These are phyloP conservation scores for Coemansia nantahalensis DNA, from an alignment of 192 early-diverging fungal species.

Conservation along the genomic window DNA sequence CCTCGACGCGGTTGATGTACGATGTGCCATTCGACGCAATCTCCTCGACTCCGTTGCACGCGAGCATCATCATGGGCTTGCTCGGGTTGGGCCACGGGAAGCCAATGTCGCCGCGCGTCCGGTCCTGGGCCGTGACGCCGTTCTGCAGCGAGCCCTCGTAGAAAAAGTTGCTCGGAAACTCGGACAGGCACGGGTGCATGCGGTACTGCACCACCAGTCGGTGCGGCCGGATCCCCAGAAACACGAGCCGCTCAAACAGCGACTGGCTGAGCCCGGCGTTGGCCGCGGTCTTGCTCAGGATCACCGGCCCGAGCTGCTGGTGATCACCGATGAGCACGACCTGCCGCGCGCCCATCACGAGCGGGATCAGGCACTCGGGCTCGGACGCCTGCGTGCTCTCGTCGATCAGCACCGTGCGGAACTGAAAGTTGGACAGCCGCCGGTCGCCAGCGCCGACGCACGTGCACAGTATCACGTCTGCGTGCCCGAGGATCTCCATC, in stretches of 20 bases:
- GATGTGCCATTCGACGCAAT: constrained; percentile 96
- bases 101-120: constrained; percentile 80
- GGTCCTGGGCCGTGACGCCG: constrained; percentile 90
- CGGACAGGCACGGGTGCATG: constrained; percentile 98
- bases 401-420: constrained; percentile 94
- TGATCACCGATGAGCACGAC: constrained; percentile 98
- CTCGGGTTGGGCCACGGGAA: constrained; percentile 97
- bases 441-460: constrained; percentile 97
- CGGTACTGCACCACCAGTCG: constrained; percentile 98
- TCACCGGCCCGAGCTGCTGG: constrained; percentile 97
- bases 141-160: constrained; percentile 99
- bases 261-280: constrained; percentile 93
- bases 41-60: constrained; percentile 93
- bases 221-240: constrained; percentile 89
- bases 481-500: constrained; percentile 85
- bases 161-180: constrained; percentile 99
- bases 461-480: constrained; percentile 97
- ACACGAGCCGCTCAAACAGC: constrained; percentile 93
- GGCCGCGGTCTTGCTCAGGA: constrained; percentile 96
- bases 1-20: constrained; percentile 96
- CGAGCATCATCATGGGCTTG: constrained; percentile 92
- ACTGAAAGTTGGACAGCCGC: constrained; percentile 81
- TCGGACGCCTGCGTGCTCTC: constrained; percentile 97
- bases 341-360: constrained; percentile 95
- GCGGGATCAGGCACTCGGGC: constrained; percentile 97